phyloP scores from a whole-genome alignment of 1,284 basidiomycete genomes.

The Meira nashicola region DNA sequence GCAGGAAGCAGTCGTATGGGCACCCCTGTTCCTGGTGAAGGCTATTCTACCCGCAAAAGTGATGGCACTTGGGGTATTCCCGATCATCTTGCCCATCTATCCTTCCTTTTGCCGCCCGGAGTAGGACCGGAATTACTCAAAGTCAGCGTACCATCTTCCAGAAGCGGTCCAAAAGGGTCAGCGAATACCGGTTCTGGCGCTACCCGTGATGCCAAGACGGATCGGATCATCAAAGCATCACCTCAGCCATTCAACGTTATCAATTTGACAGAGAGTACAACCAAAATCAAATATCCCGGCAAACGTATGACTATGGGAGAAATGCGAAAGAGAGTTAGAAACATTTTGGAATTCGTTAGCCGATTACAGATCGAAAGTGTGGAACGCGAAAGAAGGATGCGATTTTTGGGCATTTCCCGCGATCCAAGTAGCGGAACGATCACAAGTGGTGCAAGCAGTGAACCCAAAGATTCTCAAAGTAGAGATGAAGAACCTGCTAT shows the following conservation, averaged over 20 bases:
- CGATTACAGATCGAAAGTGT: conserved; percentile 54
- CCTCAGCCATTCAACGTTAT: conserved; percentile 35
- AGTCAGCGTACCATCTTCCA: conserved; percentile 11
- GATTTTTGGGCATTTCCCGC: conserved; percentile 60
- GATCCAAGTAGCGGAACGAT: not conserved
- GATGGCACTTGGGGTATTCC: conserved; percentile 78
- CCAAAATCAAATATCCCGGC: conserved; percentile 86
- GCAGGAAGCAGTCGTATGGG: conserved; percentile 21
- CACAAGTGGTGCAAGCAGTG: no score
- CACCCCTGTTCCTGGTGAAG: conserved; percentile 31
- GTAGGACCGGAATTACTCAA: conserved; percentile 5
- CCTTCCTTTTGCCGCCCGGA: conserved; percentile 63
- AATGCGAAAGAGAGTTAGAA: conserved; percentile 91
- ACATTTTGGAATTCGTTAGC: conserved; percentile 78
- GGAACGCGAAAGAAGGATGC: conserved; percentile 50
- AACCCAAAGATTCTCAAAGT: no score
- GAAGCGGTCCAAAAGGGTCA: not conserved
- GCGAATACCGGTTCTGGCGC: not conserved
- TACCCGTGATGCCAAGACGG: not conserved
- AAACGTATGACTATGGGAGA: conserved; percentile 90
- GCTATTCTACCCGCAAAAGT: conserved; percentile 59
- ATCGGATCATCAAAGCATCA: conserved; percentile 9
- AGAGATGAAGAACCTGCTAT: not conserved
- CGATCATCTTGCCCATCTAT: conserved; percentile 84
- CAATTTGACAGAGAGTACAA: conserved; percentile 67